These are phyloP conservation scores for Nothopassalora personata DNA, from an alignment of 2,329 filamentous ascomycete species.

Conservation along the genomic window DNA sequence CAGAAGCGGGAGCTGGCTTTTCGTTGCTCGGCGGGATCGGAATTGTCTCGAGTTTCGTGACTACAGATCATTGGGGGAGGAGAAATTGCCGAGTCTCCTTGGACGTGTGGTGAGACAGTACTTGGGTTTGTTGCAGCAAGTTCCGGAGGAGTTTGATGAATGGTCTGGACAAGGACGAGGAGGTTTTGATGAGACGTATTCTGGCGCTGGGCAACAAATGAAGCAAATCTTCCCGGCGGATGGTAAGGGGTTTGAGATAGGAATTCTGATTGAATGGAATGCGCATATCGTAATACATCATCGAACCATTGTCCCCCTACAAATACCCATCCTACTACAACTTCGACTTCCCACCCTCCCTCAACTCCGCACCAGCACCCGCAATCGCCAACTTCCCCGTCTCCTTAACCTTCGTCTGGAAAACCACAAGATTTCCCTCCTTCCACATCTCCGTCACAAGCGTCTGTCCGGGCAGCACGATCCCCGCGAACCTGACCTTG, in stretches of 20 bases:
- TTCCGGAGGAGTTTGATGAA: not conserved
- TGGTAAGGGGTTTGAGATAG: no score
- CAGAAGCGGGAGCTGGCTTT: not conserved
- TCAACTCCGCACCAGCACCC: constrained; percentile 72
- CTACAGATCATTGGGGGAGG: not conserved
- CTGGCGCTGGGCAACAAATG: not conserved
- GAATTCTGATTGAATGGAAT: not conserved
- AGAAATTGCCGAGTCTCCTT: not conserved
- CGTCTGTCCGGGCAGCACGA: constrained; percentile 82
- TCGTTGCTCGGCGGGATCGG: not conserved
- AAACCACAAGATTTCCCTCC: constrained; percentile 71
- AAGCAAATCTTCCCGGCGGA: not conserved
- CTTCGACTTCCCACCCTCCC: constrained; percentile 47
- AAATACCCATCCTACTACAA: constrained; percentile 37
- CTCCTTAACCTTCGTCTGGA: constrained; percentile 86
- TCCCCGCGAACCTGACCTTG: constrained; percentile 85
- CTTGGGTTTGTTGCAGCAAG: not conserved
- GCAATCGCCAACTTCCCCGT: constrained; percentile 84
- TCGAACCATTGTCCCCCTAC: not conserved
- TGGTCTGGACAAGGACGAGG: not conserved
- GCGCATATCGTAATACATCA: not conserved
- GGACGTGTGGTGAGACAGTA: not conserved
- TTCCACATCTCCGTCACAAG: constrained; percentile 93
- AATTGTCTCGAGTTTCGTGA: not conserved
- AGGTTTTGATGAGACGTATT: not conserved